Conservation (phyloP, 2,329 filamentous ascomycete genomes). For the Epichloe sylvatica region DNA sequence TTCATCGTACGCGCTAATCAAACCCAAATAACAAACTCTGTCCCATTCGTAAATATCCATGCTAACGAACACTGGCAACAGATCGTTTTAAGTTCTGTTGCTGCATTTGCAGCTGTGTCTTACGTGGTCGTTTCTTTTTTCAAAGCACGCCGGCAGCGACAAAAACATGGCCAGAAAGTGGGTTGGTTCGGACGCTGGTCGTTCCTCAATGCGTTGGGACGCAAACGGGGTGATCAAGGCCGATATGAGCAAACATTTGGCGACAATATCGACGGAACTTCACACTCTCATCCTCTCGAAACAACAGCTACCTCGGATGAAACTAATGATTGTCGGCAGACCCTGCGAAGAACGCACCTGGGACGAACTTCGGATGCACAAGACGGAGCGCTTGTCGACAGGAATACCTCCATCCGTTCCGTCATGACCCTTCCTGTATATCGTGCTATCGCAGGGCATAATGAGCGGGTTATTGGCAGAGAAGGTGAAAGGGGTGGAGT, state of each 20-base stretch:
- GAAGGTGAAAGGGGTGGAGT: slow-evolving; percentile 88
- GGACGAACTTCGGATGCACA: slow-evolving; percentile 15
- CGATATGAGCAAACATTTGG: slow-evolving; percentile 19
- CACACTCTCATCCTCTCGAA: slow-evolving; percentile 15
- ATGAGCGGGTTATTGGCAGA: slow-evolving; percentile 70
- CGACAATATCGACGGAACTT: slow-evolving; percentile 13
- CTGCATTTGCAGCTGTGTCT: background rate
- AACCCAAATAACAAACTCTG: background rate
- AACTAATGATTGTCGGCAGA: slow-evolving; percentile 4
- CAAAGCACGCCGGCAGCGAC: background rate
- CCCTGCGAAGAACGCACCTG: background rate
- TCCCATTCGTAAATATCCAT: background rate
- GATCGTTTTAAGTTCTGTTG: slow-evolving; percentile 1
- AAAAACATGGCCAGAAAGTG: background rate
- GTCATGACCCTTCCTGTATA: slow-evolving; percentile 90
- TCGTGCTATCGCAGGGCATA: slow-evolving; percentile 54
- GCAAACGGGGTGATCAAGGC: slow-evolving; percentile 9
- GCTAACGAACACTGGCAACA: background rate
- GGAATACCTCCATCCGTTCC: slow-evolving; percentile 78
- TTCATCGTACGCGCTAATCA: slow-evolving; percentile 7
- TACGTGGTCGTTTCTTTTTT: background rate
- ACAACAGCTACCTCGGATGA: slow-evolving; percentile 3
- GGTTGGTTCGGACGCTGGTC: background rate
- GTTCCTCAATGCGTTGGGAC: slow-evolving; percentile 3
- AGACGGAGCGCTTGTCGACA: slow-evolving; percentile 43